Base-by-base conservation (phyloP, 257 asterid genomes). In the Ballota nigra region DNA sequence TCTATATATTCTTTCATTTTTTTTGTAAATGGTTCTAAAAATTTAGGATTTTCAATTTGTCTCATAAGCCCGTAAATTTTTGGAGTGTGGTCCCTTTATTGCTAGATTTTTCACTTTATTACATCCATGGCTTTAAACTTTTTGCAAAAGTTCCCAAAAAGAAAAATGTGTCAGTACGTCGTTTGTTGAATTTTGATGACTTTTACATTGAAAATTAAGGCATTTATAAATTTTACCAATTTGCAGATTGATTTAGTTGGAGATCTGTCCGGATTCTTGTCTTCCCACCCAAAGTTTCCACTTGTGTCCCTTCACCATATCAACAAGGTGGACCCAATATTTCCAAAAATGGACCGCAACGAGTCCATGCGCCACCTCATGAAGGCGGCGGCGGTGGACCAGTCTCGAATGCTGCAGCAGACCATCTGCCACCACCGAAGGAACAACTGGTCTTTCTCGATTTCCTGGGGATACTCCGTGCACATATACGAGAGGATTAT, bases 361-460 rank as follows among this genome's bases (percentile, higher is more conserved):
- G 68, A 79, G 28, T 77, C 96, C 19, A 65, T 72, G n/a, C 77
- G 63, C 74, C 97, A 89, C 82, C 85, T 92, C 61, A 86, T 91
- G 96, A 83, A 66, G 71, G 86, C 93, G 9, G 96, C 88, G 5
- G 69, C 75, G 0, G 56, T 34, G 34, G 96, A 87, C 75, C 95
- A 91, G 45, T 77, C 95, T 0, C 87, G 96, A 1, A 49, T 87
- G 79, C 55, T 89, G 65, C 96, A 87, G 53, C 97, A 92, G 63
- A 87, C 91, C 29, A 82, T 89, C 58, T 89, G 96, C 86, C 53
- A 87, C 60, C 75, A 83, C 53, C 61, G 88, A 68, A 80, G 26
- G 18, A 73, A 1, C 16, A 78, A 73, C 19, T 89, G 96, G 96
- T 34, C 98, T 2, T 73, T 92, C 8, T 89, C 98, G 16, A 33